Evolutionary conservation across 352 stramenopile genomes (phyloP), one percentile per base, ranked within the genome.

Genomic region (Plasmopara halstedii): DNA sequence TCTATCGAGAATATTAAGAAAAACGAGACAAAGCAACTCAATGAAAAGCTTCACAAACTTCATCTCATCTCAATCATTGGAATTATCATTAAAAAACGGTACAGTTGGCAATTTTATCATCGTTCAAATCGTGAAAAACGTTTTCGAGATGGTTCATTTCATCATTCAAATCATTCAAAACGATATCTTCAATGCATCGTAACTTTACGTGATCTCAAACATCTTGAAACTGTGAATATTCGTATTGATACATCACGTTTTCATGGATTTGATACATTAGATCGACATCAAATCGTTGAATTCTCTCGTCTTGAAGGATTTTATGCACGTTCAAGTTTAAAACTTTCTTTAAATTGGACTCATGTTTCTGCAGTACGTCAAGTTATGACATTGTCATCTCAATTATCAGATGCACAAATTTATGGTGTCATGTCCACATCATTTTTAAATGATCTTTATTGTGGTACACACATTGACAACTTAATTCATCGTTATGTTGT

Each of bases 311-410:
- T 87, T 4, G 63, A 85, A 36, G 66, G 63, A 3, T 83, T 80
- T 39, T 56, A 83, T 6, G 68, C 74, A 13, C 56, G 78, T 18
- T 62, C 66, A 0, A 76, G 56, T 8, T 88, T 73, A 58, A 87
- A 84, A 34, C 56, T 74, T 2, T 88, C 69, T 41, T 25, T 88
- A 38, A 81, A 59, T 11, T 90, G 74, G 78, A 58, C 62, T 27
- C 50, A 67, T 25, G 46, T 48, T 11, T 71, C 67, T 32, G 43
- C 47, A 50, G 54, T 48, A 6, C 47, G 58, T 17, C 15, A 36
- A 14, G 10, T 62, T 14, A 21, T 3, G 17, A 45, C 7, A 2
- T 21, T 14, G n/a, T 27, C 43, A 13, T 20, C 43, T 14, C 17
- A 53, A 48, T 20, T 48, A 36, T 40, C 34, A 4, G 49, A 84